These are phyloP conservation scores for Penstemon eatonii DNA, from an alignment of 257 asterid species.

Conservation along the genomic window DNA sequence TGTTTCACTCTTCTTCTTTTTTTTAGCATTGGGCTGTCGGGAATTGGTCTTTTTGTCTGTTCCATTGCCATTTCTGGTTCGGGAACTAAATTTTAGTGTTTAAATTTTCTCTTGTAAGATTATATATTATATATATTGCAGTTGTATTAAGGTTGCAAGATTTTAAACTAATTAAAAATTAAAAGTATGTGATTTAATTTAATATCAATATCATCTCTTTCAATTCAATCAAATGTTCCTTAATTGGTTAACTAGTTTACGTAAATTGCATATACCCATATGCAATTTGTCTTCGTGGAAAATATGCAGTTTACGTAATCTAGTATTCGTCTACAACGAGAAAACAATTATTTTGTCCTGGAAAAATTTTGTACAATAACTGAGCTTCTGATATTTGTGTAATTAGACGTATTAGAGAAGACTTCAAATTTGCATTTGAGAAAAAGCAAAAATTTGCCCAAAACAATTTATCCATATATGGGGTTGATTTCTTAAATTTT, in stretches of 20 bases:
- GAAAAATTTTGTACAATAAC: no score
- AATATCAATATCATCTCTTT: neutral
- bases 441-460: no score
- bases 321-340: no score
- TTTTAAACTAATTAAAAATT: neutral
- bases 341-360: no score
- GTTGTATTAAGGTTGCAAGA: slow-evolving; percentile 14
- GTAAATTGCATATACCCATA: no score
- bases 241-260: neutral
- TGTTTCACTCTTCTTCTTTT: slow-evolving; percentile 22
- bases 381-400: no score
- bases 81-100: neutral
- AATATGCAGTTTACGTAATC: no score
- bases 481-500: no score
- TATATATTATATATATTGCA: neutral
- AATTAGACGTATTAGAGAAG: no score
- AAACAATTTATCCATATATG: no score
- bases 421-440: no score
- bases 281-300: no score
- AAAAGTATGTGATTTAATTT: neutral
- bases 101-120: neutral
- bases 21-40: slow-evolving; percentile 11
- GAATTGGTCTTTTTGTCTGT: slow-evolving; percentile 23
- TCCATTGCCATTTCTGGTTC: slow-evolving; percentile 8
- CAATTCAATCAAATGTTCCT: neutral